A percentile compares a stretch with the other conserved stretches of the same genome.
phyloP scores from a whole-genome alignment of 331 rosid genomes.

The Phaseolus coccineus region DNA sequence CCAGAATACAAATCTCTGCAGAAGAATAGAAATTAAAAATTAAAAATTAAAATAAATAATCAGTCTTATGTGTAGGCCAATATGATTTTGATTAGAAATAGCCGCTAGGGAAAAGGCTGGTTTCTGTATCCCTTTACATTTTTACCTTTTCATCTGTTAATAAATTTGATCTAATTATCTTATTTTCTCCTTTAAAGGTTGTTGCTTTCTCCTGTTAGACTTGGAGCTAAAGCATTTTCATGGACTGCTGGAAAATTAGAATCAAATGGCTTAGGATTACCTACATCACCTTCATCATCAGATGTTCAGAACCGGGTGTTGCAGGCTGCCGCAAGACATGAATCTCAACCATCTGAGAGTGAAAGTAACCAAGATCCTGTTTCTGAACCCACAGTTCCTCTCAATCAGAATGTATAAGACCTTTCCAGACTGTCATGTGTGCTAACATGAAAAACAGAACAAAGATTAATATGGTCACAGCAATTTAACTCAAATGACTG shows the following conservation, averaged over 20 bases:
- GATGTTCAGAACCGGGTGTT: constrained; percentile 90
- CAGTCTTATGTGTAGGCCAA: constrained; percentile 19
- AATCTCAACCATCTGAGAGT: constrained; percentile 84
- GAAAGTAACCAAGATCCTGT: constrained; percentile 64
- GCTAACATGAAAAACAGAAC: constrained; percentile 45
- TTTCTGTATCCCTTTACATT: constrained; percentile 28
- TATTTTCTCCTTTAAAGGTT: constrained; percentile 55
- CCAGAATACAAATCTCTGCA: background rate
- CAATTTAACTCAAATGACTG: constrained; percentile 44
- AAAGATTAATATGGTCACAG: constrained; percentile 35
- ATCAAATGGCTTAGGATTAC: constrained; percentile 78
- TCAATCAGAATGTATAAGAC: constrained; percentile 56
- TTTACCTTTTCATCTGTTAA: background rate
- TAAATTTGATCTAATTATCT: constrained; percentile 33
- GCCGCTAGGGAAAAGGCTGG: background rate
- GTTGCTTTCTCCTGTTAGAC: constrained; percentile 70
- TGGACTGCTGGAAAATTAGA: constrained; percentile 93
- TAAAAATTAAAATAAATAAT: background rate
- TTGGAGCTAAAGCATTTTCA: constrained; percentile 76
- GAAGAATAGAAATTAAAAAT: background rate
- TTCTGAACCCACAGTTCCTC: constrained; percentile 57
- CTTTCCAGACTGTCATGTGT: constrained; percentile 38
- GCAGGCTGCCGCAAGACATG: constrained; percentile 97
- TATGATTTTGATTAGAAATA: constrained; percentile 5
- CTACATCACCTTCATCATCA: constrained; percentile 89